Base-by-base conservation (phyloP, 225 moss, liverwort and hornwort species). In the Thuidium tamariscinum region DNA sequence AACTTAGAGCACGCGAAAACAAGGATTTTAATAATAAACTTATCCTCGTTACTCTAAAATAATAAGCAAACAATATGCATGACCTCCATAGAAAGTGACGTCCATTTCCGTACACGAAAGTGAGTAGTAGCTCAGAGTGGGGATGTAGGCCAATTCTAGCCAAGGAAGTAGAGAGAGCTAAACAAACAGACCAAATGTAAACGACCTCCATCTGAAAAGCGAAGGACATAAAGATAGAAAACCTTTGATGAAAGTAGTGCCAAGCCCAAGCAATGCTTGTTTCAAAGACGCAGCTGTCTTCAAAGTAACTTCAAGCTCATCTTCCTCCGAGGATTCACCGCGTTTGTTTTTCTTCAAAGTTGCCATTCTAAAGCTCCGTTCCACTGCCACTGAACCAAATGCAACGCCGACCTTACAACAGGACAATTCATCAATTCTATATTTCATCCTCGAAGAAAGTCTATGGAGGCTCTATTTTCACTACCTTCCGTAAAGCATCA, bases 201-300 rank as follows among this genome's bases (percentile, higher is more conserved):
- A 82, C 13, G 76, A 67, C 51, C n/a, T 80, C 62, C 76, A 23
- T 71, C 76, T 71, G 23, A 73, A 66, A 79, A 83, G 34, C 39
- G 60, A 75, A 87, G 37, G 34, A 41, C 29, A 30, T 20, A 49
- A 54, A 72, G 19, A 80, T 83, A 65, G 37, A 51, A 83, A 62
- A 99, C 98, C 97, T 96, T 99, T 99, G 57, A 99, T 95, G 77
- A 99, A 99, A 90, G 98, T 96, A 41, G 97, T 95, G 52, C 98
- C 98, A 72, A 99, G 97, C 71, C 92, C 90, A 65, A 97, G 88
- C 84, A 99, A 89, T 32, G 92, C 94, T 84, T 90, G 77, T 89
- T 99, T 99, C 64, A 99, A 82, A 63, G 94, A 90, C 81, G 92
- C 89, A 80, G 97, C 97, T 80, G 91, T 94, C 86, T 89, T 90